Conservation (phyloP, 306 rosid genomes). For the Clitoria ternatea region DNA sequence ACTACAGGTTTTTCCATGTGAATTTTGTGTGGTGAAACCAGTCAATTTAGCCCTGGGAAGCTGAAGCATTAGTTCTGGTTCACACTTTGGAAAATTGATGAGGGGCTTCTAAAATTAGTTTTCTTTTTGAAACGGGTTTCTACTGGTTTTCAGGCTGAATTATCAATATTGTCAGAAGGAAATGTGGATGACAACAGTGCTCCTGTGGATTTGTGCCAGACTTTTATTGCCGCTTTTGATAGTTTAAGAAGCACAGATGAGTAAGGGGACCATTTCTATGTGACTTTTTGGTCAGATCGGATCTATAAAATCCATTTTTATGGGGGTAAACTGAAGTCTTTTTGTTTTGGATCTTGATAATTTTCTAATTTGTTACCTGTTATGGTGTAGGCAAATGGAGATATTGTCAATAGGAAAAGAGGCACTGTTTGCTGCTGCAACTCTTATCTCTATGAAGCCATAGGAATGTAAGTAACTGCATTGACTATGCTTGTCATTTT, state of each 20-base stretch:
- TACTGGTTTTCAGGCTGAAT: slow-evolving; percentile 55
- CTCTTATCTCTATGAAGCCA: slow-evolving; percentile 45
- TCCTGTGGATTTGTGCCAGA: slow-evolving; percentile 48
- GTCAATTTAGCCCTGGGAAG: background rate
- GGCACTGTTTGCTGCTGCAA: slow-evolving; percentile 70
- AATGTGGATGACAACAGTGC: slow-evolving; percentile 21
- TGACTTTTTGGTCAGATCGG: background rate
- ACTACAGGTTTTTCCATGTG: background rate
- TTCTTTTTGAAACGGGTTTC: slow-evolving; percentile 5
- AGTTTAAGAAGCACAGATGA: slow-evolving; percentile 47
- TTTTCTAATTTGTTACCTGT: slow-evolving; percentile 5
- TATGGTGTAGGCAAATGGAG: slow-evolving; percentile 55
- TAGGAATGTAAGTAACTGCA: slow-evolving; percentile 13
- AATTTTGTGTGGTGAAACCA: background rate
- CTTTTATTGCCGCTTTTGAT: slow-evolving; percentile 59
- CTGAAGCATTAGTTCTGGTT: background rate
- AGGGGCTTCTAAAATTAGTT: background rate
- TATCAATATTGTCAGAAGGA: slow-evolving; percentile 42
- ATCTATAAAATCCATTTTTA: background rate
- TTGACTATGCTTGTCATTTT: background rate
- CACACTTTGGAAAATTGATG: slow-evolving; percentile 1
- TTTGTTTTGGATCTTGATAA: background rate
- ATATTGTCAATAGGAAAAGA: slow-evolving; percentile 55
- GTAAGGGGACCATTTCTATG: slow-evolving; percentile 48
- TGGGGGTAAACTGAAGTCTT: background rate